Percentiles rank a stretch among this genome's conserved stretches.
Conservation (phyloP, 257 asterid species). For the Rauvolfia tetraphylla region DNA sequence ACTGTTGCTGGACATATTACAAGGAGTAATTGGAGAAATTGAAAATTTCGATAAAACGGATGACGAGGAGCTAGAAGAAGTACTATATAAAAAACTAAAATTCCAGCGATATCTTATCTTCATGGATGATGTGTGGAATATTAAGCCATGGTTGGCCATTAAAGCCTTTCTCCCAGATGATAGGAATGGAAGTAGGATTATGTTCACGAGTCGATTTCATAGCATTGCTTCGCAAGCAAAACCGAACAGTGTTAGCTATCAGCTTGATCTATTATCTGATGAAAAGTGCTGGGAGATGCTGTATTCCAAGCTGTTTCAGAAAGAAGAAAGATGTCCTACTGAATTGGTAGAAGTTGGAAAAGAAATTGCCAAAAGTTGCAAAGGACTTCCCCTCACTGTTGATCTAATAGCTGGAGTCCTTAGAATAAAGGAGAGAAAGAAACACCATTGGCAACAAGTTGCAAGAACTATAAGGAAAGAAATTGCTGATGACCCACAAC, state of each 20-base stretch:
- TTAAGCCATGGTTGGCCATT: background rate
- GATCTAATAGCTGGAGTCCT: background rate
- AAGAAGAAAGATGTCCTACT: background rate
- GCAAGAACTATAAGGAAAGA: background rate
- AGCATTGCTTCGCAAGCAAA: background rate
- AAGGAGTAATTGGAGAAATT: background rate
- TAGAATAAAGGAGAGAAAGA: background rate
- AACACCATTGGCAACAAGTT: background rate
- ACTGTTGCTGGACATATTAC: background rate
- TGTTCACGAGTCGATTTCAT: conserved; percentile 13
- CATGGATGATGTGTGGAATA: conserved; percentile 12
- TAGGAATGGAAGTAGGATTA: background rate
- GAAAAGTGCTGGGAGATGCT: conserved; percentile 4
- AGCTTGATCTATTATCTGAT: background rate
- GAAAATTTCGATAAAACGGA: no score
- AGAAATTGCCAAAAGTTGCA: background rate
- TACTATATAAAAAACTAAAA: background rate
- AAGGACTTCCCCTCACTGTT: conserved; percentile 8
- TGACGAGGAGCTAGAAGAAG: background rate
- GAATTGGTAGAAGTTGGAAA: background rate
- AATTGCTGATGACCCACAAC: background rate
- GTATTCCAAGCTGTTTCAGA: background rate
- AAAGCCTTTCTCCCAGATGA: background rate
- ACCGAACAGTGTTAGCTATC: background rate
- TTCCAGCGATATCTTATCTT: conserved; percentile 7